These are phyloP conservation scores for Parathielavia hyrcaniae DNA, from an alignment of 495 filamentous ascomycete genomes.

Conservation along the genomic window DNA sequence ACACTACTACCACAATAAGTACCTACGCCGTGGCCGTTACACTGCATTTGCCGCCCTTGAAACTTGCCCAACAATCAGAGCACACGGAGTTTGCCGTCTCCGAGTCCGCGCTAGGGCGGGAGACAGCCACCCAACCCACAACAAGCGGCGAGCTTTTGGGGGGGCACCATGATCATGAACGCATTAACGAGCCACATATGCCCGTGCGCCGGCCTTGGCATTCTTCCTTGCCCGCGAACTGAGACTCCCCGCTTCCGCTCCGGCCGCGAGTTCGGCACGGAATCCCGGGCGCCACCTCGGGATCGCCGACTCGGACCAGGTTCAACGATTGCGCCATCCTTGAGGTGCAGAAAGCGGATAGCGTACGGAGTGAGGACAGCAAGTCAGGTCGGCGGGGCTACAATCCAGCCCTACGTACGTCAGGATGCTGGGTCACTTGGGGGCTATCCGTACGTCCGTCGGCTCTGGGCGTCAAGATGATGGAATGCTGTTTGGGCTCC, in stretches of 20 bases:
- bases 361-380: constrained; percentile 4
- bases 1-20: too few relatives aligned
- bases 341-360: too few relatives aligned
- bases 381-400: constrained; percentile 28
- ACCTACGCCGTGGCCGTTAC: constrained; percentile 12
- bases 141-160: too few relatives aligned
- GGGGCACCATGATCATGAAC: too few relatives aligned
- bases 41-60: neutral
- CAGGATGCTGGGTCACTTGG: constrained; percentile 20
- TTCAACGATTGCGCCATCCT: too few relatives aligned
- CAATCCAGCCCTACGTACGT: constrained; percentile 30
- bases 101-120: neutral
- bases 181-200: constrained; percentile 8
- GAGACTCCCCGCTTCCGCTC: constrained; percentile 21
- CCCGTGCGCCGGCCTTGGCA: neutral
- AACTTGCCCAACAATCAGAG: neutral
- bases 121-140: too few relatives aligned
- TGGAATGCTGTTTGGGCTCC: neutral
- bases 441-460: constrained; percentile 26
- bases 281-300: constrained; percentile 19
- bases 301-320: constrained; percentile 12
- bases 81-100: constrained; percentile 10
- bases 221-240: neutral
- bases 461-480: constrained; percentile 14
- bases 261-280: constrained; percentile 26